A percentile compares a stretch with the other conserved stretches of the same genome.
Evolutionary conservation across 2,329 filamentous ascomycete genomes (phyloP).

Genomic region (Arthrobotrys conoides): DNA sequence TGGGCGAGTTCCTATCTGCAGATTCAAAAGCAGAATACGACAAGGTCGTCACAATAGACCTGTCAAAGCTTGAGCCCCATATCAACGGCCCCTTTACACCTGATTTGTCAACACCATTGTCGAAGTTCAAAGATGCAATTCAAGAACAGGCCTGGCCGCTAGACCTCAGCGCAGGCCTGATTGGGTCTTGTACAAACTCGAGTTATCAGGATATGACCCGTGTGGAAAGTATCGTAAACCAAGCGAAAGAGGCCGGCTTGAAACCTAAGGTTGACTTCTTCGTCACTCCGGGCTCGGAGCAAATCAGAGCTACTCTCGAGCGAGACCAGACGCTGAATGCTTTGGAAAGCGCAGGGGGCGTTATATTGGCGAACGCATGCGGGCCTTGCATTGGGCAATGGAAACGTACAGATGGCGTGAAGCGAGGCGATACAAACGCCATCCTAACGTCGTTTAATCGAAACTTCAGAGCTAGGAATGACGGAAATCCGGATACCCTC

Average conservation of each 20-base stretch:
- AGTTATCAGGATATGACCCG: constrained; percentile 99
- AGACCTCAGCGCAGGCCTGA: constrained; percentile 90
- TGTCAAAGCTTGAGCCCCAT: constrained; percentile 91
- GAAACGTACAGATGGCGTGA: constrained; percentile 87
- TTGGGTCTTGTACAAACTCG: constrained; percentile 98
- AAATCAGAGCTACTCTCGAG: constrained; percentile 93
- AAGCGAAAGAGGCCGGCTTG: constrained; percentile 88
- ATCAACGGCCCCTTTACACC: constrained; percentile 98
- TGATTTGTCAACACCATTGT: constrained; percentile 92
- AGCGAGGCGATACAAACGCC: constrained; percentile 86
- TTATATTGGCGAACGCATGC: constrained; percentile 93
- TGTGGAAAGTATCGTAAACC: constrained; percentile 91
- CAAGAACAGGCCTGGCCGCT: constrained; percentile 89
- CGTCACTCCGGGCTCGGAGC: constrained; percentile 95
- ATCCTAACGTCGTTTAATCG: constrained; percentile 98
- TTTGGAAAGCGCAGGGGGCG: constrained; percentile 87
- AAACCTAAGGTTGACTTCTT: constrained; percentile 93
- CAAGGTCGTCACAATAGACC: constrained; percentile 88
- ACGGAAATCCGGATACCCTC: constrained; percentile 96
- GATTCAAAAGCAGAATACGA: constrained; percentile 90
- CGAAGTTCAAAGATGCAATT: constrained; percentile 87
- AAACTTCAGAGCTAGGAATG: constrained; percentile 97
- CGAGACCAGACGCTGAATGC: constrained; percentile 88
- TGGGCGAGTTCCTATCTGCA: constrained; percentile 77
- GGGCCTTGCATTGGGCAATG: constrained; percentile 95